phyloP scores from a whole-genome alignment of 352 stramenopile species.

The Elongisporangium undulatum region DNA sequence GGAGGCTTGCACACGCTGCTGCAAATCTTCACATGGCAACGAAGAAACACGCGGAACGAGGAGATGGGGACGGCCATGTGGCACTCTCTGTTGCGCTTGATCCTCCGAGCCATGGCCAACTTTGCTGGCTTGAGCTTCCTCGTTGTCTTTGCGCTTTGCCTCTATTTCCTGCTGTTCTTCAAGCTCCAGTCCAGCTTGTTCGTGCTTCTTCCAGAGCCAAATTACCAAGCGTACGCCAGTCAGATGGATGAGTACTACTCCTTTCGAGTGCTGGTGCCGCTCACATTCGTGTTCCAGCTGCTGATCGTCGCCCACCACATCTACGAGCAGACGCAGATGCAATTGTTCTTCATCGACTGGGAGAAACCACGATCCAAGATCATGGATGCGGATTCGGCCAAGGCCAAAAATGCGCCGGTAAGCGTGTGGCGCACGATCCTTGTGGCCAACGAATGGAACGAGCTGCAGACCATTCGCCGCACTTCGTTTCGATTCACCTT shows the following conservation, averaged over 20 bases:
- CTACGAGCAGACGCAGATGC: conserved; percentile 69
- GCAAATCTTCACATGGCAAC: conserved; percentile 87
- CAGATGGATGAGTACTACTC: conserved; percentile 83
- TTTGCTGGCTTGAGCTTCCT: conserved; percentile 35
- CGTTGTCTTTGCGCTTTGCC: conserved; percentile 73
- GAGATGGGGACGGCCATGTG: conserved; percentile 48
- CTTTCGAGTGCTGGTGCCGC: conserved; percentile 77
- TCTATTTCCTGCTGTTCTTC: conserved; percentile 94
- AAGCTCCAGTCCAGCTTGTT: conserved; percentile 89
- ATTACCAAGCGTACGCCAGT: conserved; percentile 39
- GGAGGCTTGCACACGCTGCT: conserved; percentile 55
- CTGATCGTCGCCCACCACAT: conserved; percentile 61
- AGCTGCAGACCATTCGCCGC: conserved; percentile 80
- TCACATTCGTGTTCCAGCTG: conserved; percentile 84
- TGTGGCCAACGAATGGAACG: conserved; percentile 93
- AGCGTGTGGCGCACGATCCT: conserved; percentile 93
- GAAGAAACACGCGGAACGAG: conserved; percentile 65
- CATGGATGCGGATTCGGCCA: conserved; percentile 45
- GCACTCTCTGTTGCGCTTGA: conserved; percentile 36
- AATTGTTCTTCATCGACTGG: conserved; percentile 94
- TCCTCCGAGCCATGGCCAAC: conserved; percentile 31
- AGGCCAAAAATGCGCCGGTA: conserved; percentile 51
- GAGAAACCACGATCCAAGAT: conserved; percentile 81
- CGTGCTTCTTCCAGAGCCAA: conserved; percentile 76
- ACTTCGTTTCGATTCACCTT: conserved; percentile 84